Evolutionary conservation across 2,329 filamentous ascomycete genomes (phyloP).

Genomic region (Fusarium sp.): DNA sequence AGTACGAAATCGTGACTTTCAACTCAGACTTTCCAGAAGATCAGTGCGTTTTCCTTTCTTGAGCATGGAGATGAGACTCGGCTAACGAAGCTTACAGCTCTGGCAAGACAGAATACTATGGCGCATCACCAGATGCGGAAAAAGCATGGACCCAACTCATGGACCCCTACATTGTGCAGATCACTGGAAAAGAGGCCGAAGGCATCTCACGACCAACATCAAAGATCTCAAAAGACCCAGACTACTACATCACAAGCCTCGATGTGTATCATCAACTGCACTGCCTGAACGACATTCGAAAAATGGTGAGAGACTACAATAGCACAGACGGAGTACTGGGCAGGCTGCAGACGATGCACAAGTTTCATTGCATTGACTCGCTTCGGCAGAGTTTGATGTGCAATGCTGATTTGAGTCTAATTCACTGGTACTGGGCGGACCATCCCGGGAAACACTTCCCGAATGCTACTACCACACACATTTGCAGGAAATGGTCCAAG

Average conservation of each 20-base stretch:
- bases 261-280: conserved; percentile 16
- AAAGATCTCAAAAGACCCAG: conserved; percentile 1
- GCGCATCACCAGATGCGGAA: background rate
- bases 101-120: background rate
- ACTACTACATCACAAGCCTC: conserved; percentile 14
- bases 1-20: conserved; percentile 6
- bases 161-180: background rate
- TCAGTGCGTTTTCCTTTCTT: background rate
- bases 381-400: conserved; percentile 6
- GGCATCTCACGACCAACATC: conserved; percentile 3
- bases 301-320: conserved; percentile 10
- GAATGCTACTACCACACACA: conserved; percentile 4
- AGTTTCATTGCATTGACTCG: conserved; percentile 17
- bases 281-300: conserved; percentile 14
- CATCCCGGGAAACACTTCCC: conserved; percentile 2
- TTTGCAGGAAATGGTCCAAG: background rate
- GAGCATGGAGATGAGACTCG: fast-evolving
- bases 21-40: conserved; percentile 14
- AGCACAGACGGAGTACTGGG: background rate
- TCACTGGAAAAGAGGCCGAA: background rate
- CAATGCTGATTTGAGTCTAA: conserved; percentile 2
- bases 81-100: background rate
- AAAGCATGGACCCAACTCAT: background rate
- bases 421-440: conserved; percentile 10
- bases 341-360: conserved; percentile 5